Conservation (phyloP, 2,329 filamentous ascomycete species). For the Dactylellina cionopaga region DNA sequence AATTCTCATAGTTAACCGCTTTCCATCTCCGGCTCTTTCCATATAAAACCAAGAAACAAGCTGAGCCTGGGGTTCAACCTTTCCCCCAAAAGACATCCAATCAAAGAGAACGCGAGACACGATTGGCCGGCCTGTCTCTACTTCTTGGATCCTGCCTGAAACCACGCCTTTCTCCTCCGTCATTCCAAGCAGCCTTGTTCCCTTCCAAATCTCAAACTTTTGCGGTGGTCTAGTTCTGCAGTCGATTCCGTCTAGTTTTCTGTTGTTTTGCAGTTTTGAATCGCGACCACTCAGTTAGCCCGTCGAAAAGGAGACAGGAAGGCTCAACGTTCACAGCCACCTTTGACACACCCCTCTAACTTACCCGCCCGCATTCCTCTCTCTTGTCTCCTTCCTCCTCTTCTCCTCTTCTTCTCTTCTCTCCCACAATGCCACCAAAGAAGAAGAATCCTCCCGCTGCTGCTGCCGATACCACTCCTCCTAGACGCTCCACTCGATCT, state of each 20-base stretch:
- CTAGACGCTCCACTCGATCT: slow-evolving; percentile 33
- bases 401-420: neutral
- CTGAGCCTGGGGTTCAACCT: no score
- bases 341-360: neutral
- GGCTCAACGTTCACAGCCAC: neutral
- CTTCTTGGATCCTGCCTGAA: slow-evolving; percentile 42
- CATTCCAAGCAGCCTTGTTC: neutral
- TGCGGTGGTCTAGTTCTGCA: neutral
- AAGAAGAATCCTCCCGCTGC: slow-evolving; percentile 24
- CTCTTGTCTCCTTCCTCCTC: neutral
- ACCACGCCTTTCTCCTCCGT: slow-evolving; percentile 29
- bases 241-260: neutral
- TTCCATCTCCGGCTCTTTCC: neutral
- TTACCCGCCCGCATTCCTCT: slow-evolving; percentile 3
- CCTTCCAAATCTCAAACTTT: neutral
- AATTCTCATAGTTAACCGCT: no score
- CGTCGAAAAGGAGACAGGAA: neutral
- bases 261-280: neutral
- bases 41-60: no score
- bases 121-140: slow-evolving; percentile 6
- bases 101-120: slow-evolving; percentile 29
- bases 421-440: slow-evolving; percentile 46
- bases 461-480: slow-evolving; percentile 20
- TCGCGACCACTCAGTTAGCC: no score
- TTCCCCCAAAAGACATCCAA: no score